Base-by-base conservation (phyloP, 495 filamentous ascomycete genomes). In the Daldinia decipiens region DNA sequence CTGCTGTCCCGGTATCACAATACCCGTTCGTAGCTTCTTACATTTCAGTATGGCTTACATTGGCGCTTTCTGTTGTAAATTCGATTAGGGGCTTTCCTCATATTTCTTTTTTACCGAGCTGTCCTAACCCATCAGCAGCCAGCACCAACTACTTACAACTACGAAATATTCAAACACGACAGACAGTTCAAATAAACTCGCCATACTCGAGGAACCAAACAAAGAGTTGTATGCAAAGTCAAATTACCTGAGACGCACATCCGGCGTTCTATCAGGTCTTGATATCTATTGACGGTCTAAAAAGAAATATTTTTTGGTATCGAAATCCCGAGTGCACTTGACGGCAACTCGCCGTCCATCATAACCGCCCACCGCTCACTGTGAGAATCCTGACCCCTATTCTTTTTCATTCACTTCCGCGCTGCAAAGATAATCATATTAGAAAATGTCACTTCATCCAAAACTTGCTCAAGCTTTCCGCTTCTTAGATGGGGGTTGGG, bases 401-500 rank as follows among this genome's bases (percentile, higher is more conserved):
- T 29, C 31, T 51, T 51, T 39, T 4, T 32, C 43, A 40, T 59
- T 47, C 59, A 50, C 36, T 29, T 60, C 2, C 64, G 47, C 54
- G 32, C 70, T 62, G 40, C 40, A 56, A 61, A 51, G 32, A 36
- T 17, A 51, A 53, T 59, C 34, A 43, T 32, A 57, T 65, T 43
- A 68, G 45, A 40, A 43, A 68, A 38, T 55, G 67, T 68, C 50
- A 52, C 32, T 65, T 47, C 26, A 13, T 61, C 40, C 34, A 65
- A 34, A 58, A 32, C 43, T 36, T 55, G 5, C 59, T 70, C 29
- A 74, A 62, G 71, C 67, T 51, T 74, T 74, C n/a, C 66, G 71
- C 58, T 74, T 69, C 45, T 74, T 74, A 56, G 71, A 62, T 38
- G 62, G 62, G 66, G 82, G 76, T 59, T 79, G 77, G 47, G 73